Conservation (phyloP, 2,329 filamentous ascomycete genomes). For the Penicillium sumatraense region DNA sequence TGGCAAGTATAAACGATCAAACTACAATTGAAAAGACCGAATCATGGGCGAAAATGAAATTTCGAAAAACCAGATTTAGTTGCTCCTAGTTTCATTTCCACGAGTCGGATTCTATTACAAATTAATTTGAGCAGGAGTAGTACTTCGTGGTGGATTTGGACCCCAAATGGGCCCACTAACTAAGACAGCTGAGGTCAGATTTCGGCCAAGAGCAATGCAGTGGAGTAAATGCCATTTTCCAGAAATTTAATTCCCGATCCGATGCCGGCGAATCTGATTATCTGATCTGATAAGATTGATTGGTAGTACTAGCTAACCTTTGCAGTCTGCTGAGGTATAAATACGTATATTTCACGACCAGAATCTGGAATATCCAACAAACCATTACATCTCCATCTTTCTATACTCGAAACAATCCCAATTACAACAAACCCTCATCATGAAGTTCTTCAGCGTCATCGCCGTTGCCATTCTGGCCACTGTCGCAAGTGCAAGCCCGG, state of each 20-base stretch:
- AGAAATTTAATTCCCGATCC: background rate
- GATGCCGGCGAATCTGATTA: background rate
- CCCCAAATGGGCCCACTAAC: background rate
- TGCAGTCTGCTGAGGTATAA: background rate
- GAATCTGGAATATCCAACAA: background rate
- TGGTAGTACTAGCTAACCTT: background rate
- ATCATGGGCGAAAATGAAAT: too few relatives aligned
- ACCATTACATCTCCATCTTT: background rate
- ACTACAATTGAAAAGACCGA: too few relatives aligned
- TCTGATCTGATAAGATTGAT: slow-evolving; percentile 2
- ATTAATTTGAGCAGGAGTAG: background rate
- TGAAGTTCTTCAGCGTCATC: background rate
- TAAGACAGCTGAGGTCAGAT: background rate
- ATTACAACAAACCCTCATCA: too few relatives aligned
- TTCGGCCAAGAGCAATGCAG: background rate
- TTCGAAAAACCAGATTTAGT: too few relatives aligned
- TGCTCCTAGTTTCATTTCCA: background rate
- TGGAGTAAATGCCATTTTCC: background rate
- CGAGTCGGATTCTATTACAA: background rate
- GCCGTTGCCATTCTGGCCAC: background rate
- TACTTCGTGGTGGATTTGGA: background rate
- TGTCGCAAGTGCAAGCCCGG: background rate
- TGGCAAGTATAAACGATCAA: too few relatives aligned
- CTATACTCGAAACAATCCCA: background rate
- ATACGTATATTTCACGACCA: background rate